Evolutionary conservation across 768 basidiomycete genomes (phyloP).

Genomic region (Suillus lakei): DNA sequence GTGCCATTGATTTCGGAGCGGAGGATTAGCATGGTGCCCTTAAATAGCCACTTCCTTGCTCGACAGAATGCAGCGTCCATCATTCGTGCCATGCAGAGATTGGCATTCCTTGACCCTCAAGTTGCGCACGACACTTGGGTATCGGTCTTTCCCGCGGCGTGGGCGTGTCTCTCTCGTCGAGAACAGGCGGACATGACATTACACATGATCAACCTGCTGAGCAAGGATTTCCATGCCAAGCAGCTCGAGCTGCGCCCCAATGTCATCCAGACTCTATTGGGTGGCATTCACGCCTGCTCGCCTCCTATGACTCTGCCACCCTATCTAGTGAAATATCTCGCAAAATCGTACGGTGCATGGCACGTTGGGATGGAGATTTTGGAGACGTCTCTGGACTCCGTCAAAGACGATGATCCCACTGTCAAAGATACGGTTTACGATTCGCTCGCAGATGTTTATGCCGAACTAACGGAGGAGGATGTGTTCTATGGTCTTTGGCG

Average conservation of each 20-base stretch:
- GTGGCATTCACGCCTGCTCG: slow-evolving; percentile 81
- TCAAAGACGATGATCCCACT: slow-evolving; percentile 79
- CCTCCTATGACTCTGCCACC: slow-evolving; percentile 92
- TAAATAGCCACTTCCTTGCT: slow-evolving; percentile 42
- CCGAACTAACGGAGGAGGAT: slow-evolving; percentile 95
- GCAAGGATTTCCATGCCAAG: slow-evolving; percentile 91
- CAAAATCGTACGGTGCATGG: slow-evolving; percentile 97
- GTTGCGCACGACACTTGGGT: slow-evolving; percentile 87
- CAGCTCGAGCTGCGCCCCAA: slow-evolving; percentile 92
- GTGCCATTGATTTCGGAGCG: slow-evolving; percentile 45
- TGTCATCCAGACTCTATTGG: slow-evolving; percentile 88
- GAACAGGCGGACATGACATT: slow-evolving; percentile 91
- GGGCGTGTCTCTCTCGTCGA: slow-evolving; percentile 82
- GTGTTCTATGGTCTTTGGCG: slow-evolving; percentile 97
- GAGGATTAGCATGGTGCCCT: slow-evolving; percentile 40
- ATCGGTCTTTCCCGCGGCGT: slow-evolving; percentile 82
- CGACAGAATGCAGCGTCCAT: slow-evolving; percentile 55
- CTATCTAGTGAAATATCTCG: slow-evolving; percentile 93
- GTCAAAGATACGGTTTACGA: slow-evolving; percentile 86
- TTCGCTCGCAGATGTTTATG: slow-evolving; percentile 93
- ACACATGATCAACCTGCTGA: slow-evolving; percentile 87
- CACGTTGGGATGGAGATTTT: slow-evolving; percentile 88
- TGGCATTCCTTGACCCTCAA: slow-evolving; percentile 80
- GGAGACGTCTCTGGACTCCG: slow-evolving; percentile 74
- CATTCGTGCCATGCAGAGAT: slow-evolving; percentile 78